Evolutionary conservation across 306 rosid species (phyloP).

Genomic region (Glycine latifolia): DNA sequence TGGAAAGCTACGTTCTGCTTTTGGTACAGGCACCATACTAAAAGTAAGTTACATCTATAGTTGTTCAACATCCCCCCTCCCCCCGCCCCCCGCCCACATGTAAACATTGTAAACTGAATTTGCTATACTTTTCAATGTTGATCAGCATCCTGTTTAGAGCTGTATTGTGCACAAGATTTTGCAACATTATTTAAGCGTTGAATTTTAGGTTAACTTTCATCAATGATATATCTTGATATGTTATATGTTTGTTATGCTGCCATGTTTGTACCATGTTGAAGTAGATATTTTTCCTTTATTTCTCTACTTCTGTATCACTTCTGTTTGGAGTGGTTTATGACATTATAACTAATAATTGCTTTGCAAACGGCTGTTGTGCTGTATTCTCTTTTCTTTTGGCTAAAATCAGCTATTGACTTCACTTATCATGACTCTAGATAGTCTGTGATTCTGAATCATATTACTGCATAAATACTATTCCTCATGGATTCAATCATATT

Average conservation of each 20-base stretch:
- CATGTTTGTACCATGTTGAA: background rate
- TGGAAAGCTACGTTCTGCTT: slow-evolving; percentile 93
- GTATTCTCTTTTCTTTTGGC: slow-evolving; percentile 23
- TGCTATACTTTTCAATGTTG: background rate
- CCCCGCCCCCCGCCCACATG: background rate
- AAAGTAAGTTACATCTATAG: slow-evolving; percentile 57
- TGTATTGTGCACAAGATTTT: slow-evolving; percentile 9
- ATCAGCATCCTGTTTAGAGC: background rate
- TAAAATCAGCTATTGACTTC: slow-evolving; percentile 10
- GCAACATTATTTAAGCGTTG: slow-evolving; percentile 1
- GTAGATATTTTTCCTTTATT: slow-evolving; percentile 17
- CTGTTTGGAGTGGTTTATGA: slow-evolving; percentile 9
- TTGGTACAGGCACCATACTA: slow-evolving; percentile 67
- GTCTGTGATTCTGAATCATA: slow-evolving; percentile 1
- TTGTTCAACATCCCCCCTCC: background rate
- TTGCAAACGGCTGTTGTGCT: slow-evolving; percentile 1
- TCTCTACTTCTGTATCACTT: slow-evolving; percentile 9
- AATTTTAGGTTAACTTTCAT: background rate
- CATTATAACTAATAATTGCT: slow-evolving; percentile 6
- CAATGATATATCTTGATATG: background rate
- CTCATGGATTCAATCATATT: background rate
- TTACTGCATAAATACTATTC: slow-evolving; percentile 22
- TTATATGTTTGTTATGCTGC: slow-evolving; percentile 14
- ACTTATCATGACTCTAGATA: background rate
- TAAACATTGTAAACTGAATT: slow-evolving; percentile 10